Conservation (phyloP, 2,329 filamentous ascomycete genomes). For the Xylariomycetidae sp. region DNA sequence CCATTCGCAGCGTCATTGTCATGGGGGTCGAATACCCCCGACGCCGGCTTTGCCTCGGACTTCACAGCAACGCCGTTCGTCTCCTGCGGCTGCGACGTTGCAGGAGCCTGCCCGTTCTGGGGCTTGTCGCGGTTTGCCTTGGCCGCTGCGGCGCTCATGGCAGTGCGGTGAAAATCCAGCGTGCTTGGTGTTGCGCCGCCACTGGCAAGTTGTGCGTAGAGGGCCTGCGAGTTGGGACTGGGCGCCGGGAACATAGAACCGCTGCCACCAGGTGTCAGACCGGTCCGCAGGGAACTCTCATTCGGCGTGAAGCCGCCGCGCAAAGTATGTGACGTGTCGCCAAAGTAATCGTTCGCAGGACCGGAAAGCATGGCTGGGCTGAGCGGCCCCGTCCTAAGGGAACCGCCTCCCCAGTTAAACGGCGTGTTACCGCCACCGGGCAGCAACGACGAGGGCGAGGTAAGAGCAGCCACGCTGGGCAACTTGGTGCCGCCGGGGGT, state of each 20-base stretch:
- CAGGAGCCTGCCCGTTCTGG: constrained; percentile 24
- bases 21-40: constrained; percentile 75
- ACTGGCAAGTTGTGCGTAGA: constrained; percentile 73
- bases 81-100: constrained; percentile 51
- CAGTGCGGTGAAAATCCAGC: constrained; percentile 90
- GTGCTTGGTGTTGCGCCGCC: constrained; percentile 85
- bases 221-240: constrained; percentile 77
- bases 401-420: constrained; percentile 76
- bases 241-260: constrained; percentile 96
- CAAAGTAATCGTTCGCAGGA: constrained; percentile 80
- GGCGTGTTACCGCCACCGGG: constrained; percentile 67
- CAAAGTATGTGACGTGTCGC: constrained; percentile 64
- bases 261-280: constrained; percentile 87
- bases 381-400: constrained; percentile 82
- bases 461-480: constrained; percentile 83
- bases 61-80: constrained; percentile 39
- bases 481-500: constrained; percentile 80
- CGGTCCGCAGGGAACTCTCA: constrained; percentile 88
- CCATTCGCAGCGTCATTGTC: constrained; percentile 96
- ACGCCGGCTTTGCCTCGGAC: constrained; percentile 42
- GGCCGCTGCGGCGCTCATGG: constrained; percentile 69
- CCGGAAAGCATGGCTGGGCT: constrained; percentile 97
- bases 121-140: constrained; percentile 44
- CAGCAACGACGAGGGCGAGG: constrained; percentile 78
- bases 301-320: constrained; percentile 89